Evolutionary conservation across 257 asterid species (phyloP), one percentile per base, ranked within the genome.

Genomic region (Ilex asprella): DNA sequence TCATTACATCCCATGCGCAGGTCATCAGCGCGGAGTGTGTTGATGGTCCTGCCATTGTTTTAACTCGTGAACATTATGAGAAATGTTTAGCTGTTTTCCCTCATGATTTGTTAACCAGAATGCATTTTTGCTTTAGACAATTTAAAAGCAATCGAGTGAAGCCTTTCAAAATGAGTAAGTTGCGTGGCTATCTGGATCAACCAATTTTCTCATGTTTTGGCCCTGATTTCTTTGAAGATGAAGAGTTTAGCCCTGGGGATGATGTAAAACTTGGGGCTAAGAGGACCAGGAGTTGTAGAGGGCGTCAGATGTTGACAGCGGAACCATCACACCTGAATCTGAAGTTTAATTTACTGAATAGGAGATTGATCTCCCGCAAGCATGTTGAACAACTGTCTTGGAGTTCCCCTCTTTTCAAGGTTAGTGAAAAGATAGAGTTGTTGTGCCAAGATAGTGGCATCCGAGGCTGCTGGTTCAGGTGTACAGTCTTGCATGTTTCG

Each of bases 391-490:
- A 63, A 44, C 76, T 67, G 27, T 65, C 63, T 56, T 70, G 68
- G 68, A 76, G 62, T 70, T 27, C 61, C 51, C 82, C 78, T 3
- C 32, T 53, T 52, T 79, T 84, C 62, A 70, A 72, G 14, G 70
- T 67, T 59, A 78, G 79, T 61, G 95, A 89, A 12, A 85, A 87
- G 76, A 81, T 89, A 64, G 99, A 93, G 62, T 73, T 84, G 76
- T 84, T 93, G 61, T 84, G 92, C 78, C 97, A 81, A 76, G 99
- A 93, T 79, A 90, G 99, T 64, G 99, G 99, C 43, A 76, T 93
- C 56, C 93, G 99, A 59, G 99, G 99, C 52, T 93, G 99, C 77
- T 93, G 99, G 99, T 93, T 93, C 76, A 82, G 85, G 76, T 87
- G 97, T 77, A 78, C 85, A 0, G 75, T 87, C 30, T 56, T 81